Percentiles rank a stretch among this genome's conserved stretches.
phyloP scores from a whole-genome alignment of 31 red algal species.

The Pterothamnion heteromorphum region DNA sequence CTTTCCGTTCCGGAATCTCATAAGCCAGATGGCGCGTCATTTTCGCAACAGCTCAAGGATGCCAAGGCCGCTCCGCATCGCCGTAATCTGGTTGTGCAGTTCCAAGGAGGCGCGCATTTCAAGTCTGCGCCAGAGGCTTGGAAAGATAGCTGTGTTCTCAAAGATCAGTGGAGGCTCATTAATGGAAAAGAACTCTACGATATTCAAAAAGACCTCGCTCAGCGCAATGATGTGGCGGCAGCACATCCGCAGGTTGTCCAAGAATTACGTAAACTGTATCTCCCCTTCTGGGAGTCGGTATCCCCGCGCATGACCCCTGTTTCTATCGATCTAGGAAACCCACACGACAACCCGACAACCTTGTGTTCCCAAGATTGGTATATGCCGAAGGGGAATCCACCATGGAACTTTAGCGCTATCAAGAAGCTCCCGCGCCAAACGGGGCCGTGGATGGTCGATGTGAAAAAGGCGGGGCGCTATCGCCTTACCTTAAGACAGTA shows the following conservation, averaged over 20 bases:
- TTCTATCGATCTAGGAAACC: not conserved
- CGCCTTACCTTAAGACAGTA: not conserved
- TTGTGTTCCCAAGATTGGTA: not conserved
- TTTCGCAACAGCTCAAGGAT: not conserved
- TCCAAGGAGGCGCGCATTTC: not conserved
- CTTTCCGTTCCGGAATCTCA: not conserved
- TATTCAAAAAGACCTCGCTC: not conserved
- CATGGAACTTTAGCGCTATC: not conserved
- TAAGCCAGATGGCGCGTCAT: not conserved
- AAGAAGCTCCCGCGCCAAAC: not conserved
- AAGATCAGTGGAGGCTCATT: not conserved
- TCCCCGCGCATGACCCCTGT: not conserved
- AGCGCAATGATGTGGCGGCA: not conserved
- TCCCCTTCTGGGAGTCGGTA: not conserved
- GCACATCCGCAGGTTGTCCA: not conserved
- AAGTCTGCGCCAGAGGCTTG: not conserved
- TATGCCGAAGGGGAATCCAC: not conserved
- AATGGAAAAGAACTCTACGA: not conserved
- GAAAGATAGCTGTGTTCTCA: not conserved
- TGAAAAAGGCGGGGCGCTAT: not conserved
- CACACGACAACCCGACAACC: not conserved
- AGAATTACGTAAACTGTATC: not conserved
- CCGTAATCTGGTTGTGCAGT: not conserved
- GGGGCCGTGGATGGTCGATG: not conserved
- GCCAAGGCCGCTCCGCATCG: not conserved